A percentile compares a stretch with the other conserved stretches of the same genome.
Conservation (phyloP, 2,329 filamentous ascomycete genomes). For the Neobulgaria alba region DNA sequence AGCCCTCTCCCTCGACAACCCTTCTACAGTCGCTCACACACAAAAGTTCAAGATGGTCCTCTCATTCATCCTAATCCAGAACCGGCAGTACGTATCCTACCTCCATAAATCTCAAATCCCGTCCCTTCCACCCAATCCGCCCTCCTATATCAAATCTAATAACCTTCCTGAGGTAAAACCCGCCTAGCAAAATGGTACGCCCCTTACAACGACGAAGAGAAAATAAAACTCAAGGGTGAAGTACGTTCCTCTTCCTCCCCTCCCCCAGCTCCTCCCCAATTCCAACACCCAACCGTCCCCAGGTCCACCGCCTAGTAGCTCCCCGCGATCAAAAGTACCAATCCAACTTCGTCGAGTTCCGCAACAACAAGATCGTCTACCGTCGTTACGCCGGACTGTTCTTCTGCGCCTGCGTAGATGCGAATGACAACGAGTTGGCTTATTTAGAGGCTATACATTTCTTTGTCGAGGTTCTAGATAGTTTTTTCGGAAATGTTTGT, state of each 20-base stretch:
- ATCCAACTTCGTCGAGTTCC: conserved; percentile 97
- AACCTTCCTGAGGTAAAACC: conserved; percentile 74
- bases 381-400: conserved; percentile 95
- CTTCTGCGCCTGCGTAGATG: conserved; percentile 98
- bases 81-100: conserved; percentile 58
- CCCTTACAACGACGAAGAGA: conserved; percentile 96
- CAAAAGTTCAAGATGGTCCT: conserved; percentile 42
- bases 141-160: conserved; percentile 1
- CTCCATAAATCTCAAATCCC: neutral
- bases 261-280: neutral
- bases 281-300: conserved; percentile 6
- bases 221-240: conserved; percentile 98
- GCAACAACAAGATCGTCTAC: conserved; percentile 94
- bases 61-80: conserved; percentile 85
- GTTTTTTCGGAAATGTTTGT: conserved; percentile 98
- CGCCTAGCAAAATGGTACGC: conserved; percentile 98
- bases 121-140: neutral
- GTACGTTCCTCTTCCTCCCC: conserved; percentile 35
- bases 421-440: conserved; percentile 96
- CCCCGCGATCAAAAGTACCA: conserved; percentile 99
- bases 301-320: conserved; percentile 95
- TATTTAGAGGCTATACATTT: conserved; percentile 98
- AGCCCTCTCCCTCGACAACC: neutral
- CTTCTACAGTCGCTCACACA: no score
- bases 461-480: conserved; percentile 96